Evolutionary conservation across 2,329 filamentous ascomycete species (phyloP).

Genomic region (Colletotrichum lentis): DNA sequence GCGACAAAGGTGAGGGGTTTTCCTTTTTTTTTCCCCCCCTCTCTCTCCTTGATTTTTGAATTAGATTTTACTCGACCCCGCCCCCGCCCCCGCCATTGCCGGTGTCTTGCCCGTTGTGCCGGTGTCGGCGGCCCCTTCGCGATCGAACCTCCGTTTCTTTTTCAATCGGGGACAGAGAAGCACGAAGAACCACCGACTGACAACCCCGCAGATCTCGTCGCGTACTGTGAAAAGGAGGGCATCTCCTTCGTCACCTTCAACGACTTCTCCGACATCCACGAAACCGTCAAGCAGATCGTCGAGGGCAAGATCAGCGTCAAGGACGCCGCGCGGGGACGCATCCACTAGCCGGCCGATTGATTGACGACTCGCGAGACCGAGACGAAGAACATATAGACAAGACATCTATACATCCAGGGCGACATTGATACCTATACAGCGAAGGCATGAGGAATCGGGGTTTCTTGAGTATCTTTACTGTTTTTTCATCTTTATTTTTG

Average conservation of each 20-base stretch:
- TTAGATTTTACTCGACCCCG: conserved; percentile 3
- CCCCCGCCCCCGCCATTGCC: conserved; percentile 9
- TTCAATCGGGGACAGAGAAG: too few relatives aligned
- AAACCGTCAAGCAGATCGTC: conserved; percentile 79
- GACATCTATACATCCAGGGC: background rate
- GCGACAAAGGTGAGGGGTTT: conserved; percentile 74
- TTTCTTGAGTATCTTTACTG: background rate
- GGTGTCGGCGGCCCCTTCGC: background rate
- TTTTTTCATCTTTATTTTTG: background rate
- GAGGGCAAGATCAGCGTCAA: conserved; percentile 75
- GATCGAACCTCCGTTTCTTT: too few relatives aligned
- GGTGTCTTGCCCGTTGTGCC: background rate
- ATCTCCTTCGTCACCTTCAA: conserved; percentile 89
- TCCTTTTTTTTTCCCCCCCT: background rate
- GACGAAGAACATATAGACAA: too few relatives aligned
- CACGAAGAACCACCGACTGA: conserved; percentile 25
- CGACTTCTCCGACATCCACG: conserved; percentile 81
- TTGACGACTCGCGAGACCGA: background rate
- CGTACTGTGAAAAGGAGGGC: conserved; percentile 83
- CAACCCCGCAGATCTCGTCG: conserved; percentile 73
- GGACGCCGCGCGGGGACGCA: conserved; percentile 67
- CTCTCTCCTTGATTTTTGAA: background rate
- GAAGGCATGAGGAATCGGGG: background rate
- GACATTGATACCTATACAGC: conserved; percentile 17
- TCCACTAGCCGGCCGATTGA: conserved; percentile 16